phyloP scores from a whole-genome alignment of 2,329 filamentous ascomycete genomes.

The Colletotrichum nymphaeae region DNA sequence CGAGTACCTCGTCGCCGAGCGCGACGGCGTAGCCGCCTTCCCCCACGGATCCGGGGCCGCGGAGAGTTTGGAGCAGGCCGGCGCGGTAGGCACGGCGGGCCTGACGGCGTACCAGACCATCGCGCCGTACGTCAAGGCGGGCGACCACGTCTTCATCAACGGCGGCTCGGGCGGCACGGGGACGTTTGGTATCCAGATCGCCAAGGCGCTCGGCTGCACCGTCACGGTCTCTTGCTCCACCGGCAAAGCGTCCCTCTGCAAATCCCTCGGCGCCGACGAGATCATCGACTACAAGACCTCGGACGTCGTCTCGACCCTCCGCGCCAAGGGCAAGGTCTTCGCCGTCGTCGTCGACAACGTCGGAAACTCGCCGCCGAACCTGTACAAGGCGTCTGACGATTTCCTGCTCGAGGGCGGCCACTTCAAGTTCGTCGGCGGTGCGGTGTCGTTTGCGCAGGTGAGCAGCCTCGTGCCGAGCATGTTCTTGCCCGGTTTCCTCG shows the following conservation, averaged over 20 bases:
- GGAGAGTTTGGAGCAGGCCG: constrained; percentile 51
- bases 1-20: constrained; percentile 52
- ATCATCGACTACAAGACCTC: constrained; percentile 70
- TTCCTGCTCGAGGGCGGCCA: constrained; percentile 61
- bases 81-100: constrained; percentile 55
- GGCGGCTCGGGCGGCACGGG: constrained; percentile 74
- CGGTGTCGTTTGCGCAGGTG: constrained; percentile 42
- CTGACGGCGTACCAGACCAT: constrained; percentile 62
- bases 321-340: constrained; percentile 58
- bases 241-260: constrained; percentile 67
- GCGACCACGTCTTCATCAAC: constrained; percentile 73
- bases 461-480: constrained; percentile 41
- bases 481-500: constrained; percentile 48
- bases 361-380: constrained; percentile 55
- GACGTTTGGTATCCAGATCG: constrained; percentile 71
- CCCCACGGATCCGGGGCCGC: constrained; percentile 47
- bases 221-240: constrained; percentile 72
- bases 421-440: constrained; percentile 63
- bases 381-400: constrained; percentile 63
- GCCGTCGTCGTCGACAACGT: constrained; percentile 70
- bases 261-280: constrained; percentile 71
- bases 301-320: constrained; percentile 60
- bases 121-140: constrained; percentile 57
- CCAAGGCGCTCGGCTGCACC: constrained; percentile 69
- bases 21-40: constrained; percentile 49